Percentiles rank a stretch among this genome's conserved stretches.
Evolutionary conservation across 176 grass and related monocot species (phyloP).

Genomic region (Triticum dicoccoides): DNA sequence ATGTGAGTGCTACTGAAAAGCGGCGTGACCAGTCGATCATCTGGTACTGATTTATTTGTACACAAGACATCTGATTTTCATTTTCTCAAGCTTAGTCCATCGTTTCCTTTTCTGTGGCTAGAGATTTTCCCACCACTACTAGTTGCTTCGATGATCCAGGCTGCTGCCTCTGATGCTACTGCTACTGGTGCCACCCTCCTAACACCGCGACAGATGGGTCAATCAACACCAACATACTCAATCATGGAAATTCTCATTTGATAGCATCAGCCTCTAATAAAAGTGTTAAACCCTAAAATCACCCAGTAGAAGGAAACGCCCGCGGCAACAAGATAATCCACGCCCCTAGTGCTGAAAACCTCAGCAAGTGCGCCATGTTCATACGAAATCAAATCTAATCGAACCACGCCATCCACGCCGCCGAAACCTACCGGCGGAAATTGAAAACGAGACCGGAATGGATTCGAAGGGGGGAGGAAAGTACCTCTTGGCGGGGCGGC

Average conservation of each 20-base stretch:
- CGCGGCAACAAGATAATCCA: background rate
- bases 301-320: background rate
- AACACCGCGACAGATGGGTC: too few relatives aligned
- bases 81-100: too few relatives aligned
- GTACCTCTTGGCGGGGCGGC: conserved; percentile 65
- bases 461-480: background rate
- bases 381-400: background rate
- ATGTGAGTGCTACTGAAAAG: background rate
- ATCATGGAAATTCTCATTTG: background rate
- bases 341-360: background rate
- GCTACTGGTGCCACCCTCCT: too few relatives aligned
- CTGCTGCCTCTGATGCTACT: too few relatives aligned
- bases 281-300: conserved; percentile 4
- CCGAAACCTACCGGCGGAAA: background rate
- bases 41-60: too few relatives aligned
- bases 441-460: background rate
- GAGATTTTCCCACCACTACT: too few relatives aligned
- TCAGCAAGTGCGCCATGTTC: background rate
- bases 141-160: too few relatives aligned
- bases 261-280: background rate
- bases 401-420: too few relatives aligned
- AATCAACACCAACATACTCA: too few relatives aligned
- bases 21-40: too few relatives aligned
- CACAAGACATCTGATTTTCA: too few relatives aligned
- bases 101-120: too few relatives aligned